Evolutionary conservation across 345 rosid species (phyloP).

Genomic region (Pistacia integerrima): DNA sequence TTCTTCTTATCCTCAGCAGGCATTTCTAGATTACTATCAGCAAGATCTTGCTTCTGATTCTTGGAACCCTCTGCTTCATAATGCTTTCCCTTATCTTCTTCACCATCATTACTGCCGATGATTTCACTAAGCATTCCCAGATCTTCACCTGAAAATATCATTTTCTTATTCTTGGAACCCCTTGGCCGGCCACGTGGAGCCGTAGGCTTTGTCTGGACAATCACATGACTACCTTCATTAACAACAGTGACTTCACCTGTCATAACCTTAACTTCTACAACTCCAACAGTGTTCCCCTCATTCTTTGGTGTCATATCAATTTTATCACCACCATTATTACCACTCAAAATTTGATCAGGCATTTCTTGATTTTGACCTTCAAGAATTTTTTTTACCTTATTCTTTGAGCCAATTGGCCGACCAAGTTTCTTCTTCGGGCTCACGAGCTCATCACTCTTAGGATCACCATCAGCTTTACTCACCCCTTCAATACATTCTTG

Average conservation of each 20-base stretch:
- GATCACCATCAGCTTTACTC: neutral
- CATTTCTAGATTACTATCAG: neutral
- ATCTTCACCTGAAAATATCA: slow-evolving; percentile 9
- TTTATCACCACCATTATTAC: neutral
- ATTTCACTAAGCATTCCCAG: neutral
- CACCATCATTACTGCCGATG: neutral
- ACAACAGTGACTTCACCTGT: neutral
- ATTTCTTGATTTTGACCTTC: slow-evolving; percentile 16
- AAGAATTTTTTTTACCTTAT: slow-evolving; percentile 1
- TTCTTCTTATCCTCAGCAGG: slow-evolving; percentile 11
- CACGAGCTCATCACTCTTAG: neutral
- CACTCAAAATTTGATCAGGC: neutral
- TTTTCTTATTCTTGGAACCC: slow-evolving; percentile 16
- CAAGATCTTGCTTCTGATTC: neutral
- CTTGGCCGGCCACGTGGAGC: slow-evolving; percentile 17
- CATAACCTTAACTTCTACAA: neutral
- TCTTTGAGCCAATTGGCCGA: slow-evolving; percentile 21
- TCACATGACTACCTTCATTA: neutral
- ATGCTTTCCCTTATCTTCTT: neutral
- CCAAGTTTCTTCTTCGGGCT: slow-evolving; percentile 13
- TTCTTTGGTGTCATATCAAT: neutral
- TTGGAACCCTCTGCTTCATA: neutral
- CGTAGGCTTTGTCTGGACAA: neutral
- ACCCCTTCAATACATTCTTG: neutral
- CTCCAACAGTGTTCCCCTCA: neutral